These are phyloP conservation scores for Fraxinus paxiana DNA, from an alignment of 305 asterid species.

Conservation along the genomic window DNA sequence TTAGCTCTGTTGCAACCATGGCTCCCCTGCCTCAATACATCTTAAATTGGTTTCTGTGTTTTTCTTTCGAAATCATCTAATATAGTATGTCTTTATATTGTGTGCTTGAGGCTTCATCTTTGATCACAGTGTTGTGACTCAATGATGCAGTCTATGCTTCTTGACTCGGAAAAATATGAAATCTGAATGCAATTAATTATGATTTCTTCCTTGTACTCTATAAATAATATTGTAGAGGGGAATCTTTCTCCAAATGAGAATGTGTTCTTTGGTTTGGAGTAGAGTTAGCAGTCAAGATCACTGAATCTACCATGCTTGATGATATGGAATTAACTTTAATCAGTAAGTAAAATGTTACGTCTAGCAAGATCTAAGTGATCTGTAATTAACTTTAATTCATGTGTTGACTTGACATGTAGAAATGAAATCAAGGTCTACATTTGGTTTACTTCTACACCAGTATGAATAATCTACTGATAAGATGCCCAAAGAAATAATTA, in stretches of 20 bases:
- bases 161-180: not conserved
- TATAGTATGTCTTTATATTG: not conserved
- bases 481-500: not conserved
- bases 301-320: not conserved
- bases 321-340: not conserved
- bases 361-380: not conserved
- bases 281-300: not conserved
- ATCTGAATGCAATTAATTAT: not conserved
- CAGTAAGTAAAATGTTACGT: not conserved
- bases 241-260: not conserved
- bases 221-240: not conserved
- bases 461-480: not conserved
- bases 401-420: not conserved
- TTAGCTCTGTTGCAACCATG: not conserved
- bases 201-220: not conserved
- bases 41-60: not conserved
- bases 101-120: not conserved
- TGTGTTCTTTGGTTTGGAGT: not conserved
- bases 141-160: not conserved
- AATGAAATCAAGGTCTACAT: not conserved
- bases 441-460: not conserved
- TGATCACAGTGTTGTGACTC: not conserved
- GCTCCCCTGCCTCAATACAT: not conserved
- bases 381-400: not conserved
- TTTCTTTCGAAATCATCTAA: not conserved